Conservation (phyloP, 139 green algal genomes). For the Asterochloris erici region DNA sequence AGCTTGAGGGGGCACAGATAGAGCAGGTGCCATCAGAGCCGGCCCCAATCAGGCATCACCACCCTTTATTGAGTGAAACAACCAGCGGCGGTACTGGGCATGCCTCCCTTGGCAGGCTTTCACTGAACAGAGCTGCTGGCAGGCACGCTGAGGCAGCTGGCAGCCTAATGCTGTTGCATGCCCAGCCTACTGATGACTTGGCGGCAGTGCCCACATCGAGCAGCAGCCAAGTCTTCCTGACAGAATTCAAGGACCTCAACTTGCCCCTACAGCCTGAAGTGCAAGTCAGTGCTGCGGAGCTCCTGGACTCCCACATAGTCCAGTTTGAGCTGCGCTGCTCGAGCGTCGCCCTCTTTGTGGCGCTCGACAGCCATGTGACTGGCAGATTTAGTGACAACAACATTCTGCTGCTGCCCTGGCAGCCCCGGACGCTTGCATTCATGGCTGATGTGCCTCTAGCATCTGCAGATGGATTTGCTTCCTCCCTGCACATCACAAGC, state of each 20-base stretch:
- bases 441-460: not conserved
- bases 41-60: too few species aligned
- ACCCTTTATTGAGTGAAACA: too few species aligned
- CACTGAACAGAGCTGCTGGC: too few species aligned
- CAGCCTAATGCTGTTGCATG: not conserved
- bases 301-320: not conserved
- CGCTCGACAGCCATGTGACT: slow-evolving; percentile 10
- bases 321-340: not conserved
- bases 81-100: too few species aligned
- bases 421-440: slow-evolving; percentile 30
- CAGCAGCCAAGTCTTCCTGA: not conserved
- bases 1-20: too few species aligned
- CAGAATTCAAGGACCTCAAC: slow-evolving; percentile 22
- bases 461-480: not conserved
- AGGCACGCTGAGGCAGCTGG: too few species aligned
- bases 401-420: slow-evolving; percentile 43
- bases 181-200: not conserved
- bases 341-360: slow-evolving; percentile 13
- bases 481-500: too few species aligned
- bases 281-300: not conserved
- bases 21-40: too few species aligned
- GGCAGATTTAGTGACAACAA: slow-evolving; percentile 43
- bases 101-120: too few species aligned
- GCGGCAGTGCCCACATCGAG: not conserved
- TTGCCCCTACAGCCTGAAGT: slow-evolving; percentile 1